Conservation (phyloP, 306 rosid genomes). For the Abrus precatorius region DNA sequence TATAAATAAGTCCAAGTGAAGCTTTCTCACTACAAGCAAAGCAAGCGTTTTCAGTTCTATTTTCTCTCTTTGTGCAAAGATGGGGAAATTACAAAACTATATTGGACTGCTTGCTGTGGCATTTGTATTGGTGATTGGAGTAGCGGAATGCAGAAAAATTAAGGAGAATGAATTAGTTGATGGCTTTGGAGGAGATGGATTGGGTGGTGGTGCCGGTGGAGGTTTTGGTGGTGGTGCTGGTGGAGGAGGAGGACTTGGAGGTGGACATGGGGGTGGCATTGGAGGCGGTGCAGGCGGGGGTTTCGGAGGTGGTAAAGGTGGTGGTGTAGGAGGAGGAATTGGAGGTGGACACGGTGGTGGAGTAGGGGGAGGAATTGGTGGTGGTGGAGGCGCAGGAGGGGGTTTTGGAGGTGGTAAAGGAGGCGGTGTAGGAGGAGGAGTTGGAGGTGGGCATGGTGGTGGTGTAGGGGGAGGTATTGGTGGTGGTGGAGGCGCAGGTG, state of each 20-base stretch:
- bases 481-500: constrained; percentile 45
- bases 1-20: constrained; percentile 53
- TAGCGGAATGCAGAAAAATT: constrained; percentile 60
- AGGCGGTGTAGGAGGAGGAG: constrained; percentile 32
- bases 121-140: constrained; percentile 55
- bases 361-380: constrained; percentile 50
- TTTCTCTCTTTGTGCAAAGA: constrained; percentile 27
- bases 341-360: constrained; percentile 40
- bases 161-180: constrained; percentile 46
- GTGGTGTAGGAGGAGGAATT: constrained; percentile 37
- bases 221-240: constrained; percentile 52
- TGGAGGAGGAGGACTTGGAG: constrained; percentile 49
- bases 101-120: constrained; percentile 55
- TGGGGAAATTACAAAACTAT: constrained; percentile 58
- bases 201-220: constrained; percentile 51
- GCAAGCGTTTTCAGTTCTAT: background rate
- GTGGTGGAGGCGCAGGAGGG: constrained; percentile 36
- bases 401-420: constrained; percentile 5
- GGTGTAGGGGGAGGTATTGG: constrained; percentile 31
- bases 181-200: constrained; percentile 41
- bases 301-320: constrained; percentile 45
- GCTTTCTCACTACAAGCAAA: constrained; percentile 34
- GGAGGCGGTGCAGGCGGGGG: constrained; percentile 54
- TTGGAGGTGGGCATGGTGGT: constrained; percentile 21
- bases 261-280: constrained; percentile 20